phyloP scores from a whole-genome alignment of 768 basidiomycete genomes.

The Neoboletus brunneissimus region DNA sequence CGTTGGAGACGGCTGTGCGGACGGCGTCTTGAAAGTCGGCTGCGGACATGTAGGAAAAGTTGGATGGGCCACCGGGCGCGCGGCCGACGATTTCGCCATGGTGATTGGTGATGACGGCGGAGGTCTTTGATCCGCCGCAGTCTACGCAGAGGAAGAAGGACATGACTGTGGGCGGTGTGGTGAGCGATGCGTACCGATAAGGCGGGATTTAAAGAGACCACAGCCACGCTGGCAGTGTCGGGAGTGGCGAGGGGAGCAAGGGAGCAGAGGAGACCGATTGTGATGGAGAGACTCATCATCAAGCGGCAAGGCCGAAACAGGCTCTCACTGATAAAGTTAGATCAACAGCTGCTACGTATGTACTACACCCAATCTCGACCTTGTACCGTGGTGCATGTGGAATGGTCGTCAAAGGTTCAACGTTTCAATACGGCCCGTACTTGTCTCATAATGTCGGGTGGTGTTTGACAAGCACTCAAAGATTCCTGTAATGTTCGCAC shows the following conservation, averaged over 20 bases:
- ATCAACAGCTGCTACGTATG: too few relatives aligned
- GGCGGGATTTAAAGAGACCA: background rate
- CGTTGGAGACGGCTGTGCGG: conserved; percentile 47
- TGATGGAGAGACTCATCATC: background rate
- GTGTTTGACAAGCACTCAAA: too few relatives aligned
- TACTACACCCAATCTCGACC: too few relatives aligned
- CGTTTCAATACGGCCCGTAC: too few relatives aligned
- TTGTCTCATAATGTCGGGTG: too few relatives aligned
- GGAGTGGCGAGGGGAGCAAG: background rate
- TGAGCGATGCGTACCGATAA: background rate
- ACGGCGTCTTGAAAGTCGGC: conserved; percentile 58
- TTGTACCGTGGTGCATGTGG: too few relatives aligned
- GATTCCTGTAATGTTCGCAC: too few relatives aligned
- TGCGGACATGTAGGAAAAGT: conserved; percentile 75
- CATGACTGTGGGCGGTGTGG: conserved; percentile 31
- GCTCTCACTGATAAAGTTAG: background rate
- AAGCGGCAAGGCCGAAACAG: too few relatives aligned
- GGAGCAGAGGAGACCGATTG: background rate
- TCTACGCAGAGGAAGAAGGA: conserved; percentile 78
- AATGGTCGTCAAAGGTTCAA: too few relatives aligned
- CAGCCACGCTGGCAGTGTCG: background rate
- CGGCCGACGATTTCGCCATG: conserved; percentile 63
- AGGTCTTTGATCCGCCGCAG: conserved; percentile 88
- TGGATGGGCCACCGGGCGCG: conserved; percentile 74
- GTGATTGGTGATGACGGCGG: conserved; percentile 61